Base-by-base conservation (phyloP, 179 eudicot genomes). In the Heliamphora pulchella region DNA sequence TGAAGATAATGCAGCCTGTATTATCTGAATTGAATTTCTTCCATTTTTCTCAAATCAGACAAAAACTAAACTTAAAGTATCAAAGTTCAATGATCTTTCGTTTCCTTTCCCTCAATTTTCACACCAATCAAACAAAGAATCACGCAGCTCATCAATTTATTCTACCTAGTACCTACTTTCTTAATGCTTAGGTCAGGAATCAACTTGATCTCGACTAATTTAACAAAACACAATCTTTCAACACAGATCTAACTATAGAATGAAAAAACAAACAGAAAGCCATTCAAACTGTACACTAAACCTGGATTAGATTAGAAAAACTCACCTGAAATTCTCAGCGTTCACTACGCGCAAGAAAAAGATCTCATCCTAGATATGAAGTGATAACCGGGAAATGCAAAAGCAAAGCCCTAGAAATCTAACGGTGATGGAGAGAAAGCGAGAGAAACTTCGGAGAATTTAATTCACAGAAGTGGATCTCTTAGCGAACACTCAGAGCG, bases 301-400 rank as follows among this genome's bases (percentile, higher is more conserved):
- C 59, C n/a, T 55, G 74, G 2, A 10, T 80, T 50, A 50, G 74
- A 57, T 31, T 55, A 81, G 10, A 13, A 57, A 74, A 80, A 80
- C 84, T 80, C 79, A 89, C 90, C 88, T 82, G 22, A 63, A 78
- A 83, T 70, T 78, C 81, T 14, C 62, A 81, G 77, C 69, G 65
- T 43, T 31, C 80, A 79, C 75, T 81, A 80, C 78, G 63, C 72
- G 74, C 46, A 20, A 44, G 46, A 20, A 58, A 63, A 65, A 65
- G 41, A 44, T 62, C 65, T 71, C 74, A 82, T 84, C 83, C 65
- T 53, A 47, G 47, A 74, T 44, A 57, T 13, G 20, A 64, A 22
- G 71, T 71, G 79, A 6, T 44, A 55, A 76, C n/a, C 57, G 51
- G 13, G 18, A 78, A 79, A 59, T 71, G 58, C 62, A 78, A 65